Conservation (phyloP, 2,329 filamentous ascomycete genomes). For the Aspergillus neotritici region DNA sequence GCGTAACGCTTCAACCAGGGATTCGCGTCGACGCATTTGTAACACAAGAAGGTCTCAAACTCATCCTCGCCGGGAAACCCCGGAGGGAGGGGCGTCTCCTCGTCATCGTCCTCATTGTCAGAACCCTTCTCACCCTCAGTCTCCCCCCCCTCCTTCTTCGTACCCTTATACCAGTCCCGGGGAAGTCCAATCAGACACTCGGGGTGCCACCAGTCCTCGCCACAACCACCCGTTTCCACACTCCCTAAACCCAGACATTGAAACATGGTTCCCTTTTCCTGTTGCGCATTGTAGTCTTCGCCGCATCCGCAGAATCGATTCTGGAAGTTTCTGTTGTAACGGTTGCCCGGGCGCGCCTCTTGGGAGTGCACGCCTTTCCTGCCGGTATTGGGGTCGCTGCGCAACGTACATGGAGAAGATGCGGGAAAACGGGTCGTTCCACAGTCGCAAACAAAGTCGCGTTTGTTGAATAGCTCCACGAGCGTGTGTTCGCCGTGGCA, state of each 20-base stretch:
- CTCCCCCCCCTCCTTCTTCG: slow-evolving; percentile 17
- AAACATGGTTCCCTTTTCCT: slow-evolving; percentile 96
- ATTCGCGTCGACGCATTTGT: slow-evolving; percentile 81
- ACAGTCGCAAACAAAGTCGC: slow-evolving; percentile 94
- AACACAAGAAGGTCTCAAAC: slow-evolving; percentile 88
- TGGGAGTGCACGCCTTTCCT: slow-evolving; percentile 76
- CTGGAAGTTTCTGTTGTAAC: slow-evolving; percentile 92
- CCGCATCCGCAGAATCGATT: slow-evolving; percentile 89
- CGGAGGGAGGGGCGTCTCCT: slow-evolving; percentile 64
- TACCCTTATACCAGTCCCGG: slow-evolving; percentile 54
- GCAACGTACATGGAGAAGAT: slow-evolving; percentile 68
- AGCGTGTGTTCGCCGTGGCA: slow-evolving; percentile 94
- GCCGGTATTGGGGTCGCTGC: slow-evolving; percentile 66
- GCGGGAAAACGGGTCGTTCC: slow-evolving; percentile 74
- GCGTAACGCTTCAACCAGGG: slow-evolving; percentile 92
- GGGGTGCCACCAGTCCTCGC: slow-evolving; percentile 97
- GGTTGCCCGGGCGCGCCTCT: slow-evolving; percentile 62
- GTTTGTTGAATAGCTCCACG: slow-evolving; percentile 92
- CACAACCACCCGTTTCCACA: slow-evolving; percentile 77
- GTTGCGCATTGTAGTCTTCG: slow-evolving; percentile 78
- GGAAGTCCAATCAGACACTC: slow-evolving; percentile 81
- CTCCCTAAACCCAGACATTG: slow-evolving; percentile 85
- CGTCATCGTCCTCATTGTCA: slow-evolving; percentile 39
- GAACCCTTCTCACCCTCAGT: slow-evolving; percentile 19
- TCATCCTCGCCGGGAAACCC: slow-evolving; percentile 85